Evolutionary conservation across 1,284 basidiomycete species (phyloP).

Genomic region (Sanguinoderma infundibulare): DNA sequence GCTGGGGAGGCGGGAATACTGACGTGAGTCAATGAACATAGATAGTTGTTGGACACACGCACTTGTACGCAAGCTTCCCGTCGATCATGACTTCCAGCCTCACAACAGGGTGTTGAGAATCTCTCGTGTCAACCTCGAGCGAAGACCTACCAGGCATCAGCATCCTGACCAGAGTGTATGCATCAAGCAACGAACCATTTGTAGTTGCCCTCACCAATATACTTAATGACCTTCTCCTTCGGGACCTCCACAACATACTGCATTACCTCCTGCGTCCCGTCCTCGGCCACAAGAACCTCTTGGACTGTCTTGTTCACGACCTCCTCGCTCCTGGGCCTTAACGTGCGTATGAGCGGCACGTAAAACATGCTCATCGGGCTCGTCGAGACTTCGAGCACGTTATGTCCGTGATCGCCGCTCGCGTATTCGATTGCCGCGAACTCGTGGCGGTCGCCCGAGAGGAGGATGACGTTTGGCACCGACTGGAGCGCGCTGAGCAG

Average conservation of each 20-base stretch:
- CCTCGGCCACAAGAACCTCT: conserved; percentile 26
- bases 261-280: conserved; percentile 22
- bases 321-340: conserved; percentile 47
- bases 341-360: conserved; percentile 61
- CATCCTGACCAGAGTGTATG: not conserved
- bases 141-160: conserved; percentile 52
- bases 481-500: conserved; percentile 63
- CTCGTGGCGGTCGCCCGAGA: conserved; percentile 80
- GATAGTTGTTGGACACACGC: conserved; percentile 24
- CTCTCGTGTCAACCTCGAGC: conserved; percentile 75
- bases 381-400: conserved; percentile 59
- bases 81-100: conserved; percentile 67
- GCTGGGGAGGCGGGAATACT: conserved; percentile 36
- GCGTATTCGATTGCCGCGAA: conserved; percentile 76
- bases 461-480: conserved; percentile 74
- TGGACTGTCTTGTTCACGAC: conserved; percentile 41
- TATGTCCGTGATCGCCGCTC: conserved; percentile 41
- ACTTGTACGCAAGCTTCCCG: conserved; percentile 66
- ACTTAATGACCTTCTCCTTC: conserved; percentile 69
- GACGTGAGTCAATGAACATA: not conserved
- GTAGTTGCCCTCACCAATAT: conserved; percentile 62
- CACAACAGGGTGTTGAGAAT: conserved; percentile 57
- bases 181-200: conserved; percentile 51
- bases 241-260: conserved; percentile 46
- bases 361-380: conserved; percentile 80